phyloP scores from a whole-genome alignment of 2,329 filamentous ascomycete species.

The Magnaporthiopsis rhizophila region DNA sequence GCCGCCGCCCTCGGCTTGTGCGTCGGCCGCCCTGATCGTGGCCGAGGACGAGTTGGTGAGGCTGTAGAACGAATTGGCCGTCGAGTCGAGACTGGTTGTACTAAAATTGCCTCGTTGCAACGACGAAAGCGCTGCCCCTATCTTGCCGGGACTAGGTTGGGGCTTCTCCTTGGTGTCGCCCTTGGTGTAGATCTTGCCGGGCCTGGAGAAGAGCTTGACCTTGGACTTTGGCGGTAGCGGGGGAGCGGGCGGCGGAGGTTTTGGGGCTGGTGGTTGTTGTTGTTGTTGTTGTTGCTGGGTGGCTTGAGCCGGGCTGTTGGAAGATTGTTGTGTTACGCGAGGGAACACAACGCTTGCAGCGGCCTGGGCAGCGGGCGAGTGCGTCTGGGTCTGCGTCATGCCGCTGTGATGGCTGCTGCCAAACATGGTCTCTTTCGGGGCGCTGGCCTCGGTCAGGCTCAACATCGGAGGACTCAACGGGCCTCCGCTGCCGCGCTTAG shows the following conservation, averaged over 20 bases:
- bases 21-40: slow-evolving; percentile 60
- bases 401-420: slow-evolving; percentile 52
- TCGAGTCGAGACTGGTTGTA: slow-evolving; percentile 63
- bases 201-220: slow-evolving; percentile 74
- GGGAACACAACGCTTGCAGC: slow-evolving; percentile 70
- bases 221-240: slow-evolving; percentile 58
- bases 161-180: slow-evolving; percentile 58
- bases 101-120: slow-evolving; percentile 60
- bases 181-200: slow-evolving; percentile 67
- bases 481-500: slow-evolving; percentile 35
- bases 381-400: slow-evolving; percentile 38
- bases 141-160: slow-evolving; percentile 65
- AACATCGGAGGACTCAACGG: slow-evolving; percentile 55
- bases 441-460: slow-evolving; percentile 58
- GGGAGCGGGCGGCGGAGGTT: slow-evolving; percentile 29
- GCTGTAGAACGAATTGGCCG: slow-evolving; percentile 58
- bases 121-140: slow-evolving; percentile 57
- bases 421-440: slow-evolving; percentile 48
- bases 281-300: slow-evolving; percentile 12
- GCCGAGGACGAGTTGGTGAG: slow-evolving; percentile 69
- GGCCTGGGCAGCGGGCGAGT: slow-evolving; percentile 58
- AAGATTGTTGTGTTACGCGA: slow-evolving; percentile 48
- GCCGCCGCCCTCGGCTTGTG: slow-evolving; percentile 37
- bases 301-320: slow-evolving; percentile 22
- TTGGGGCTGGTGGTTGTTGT: slow-evolving; percentile 20